Conservation (phyloP, 192 early-diverging fungal species). For the Cetraspora pellucida region DNA sequence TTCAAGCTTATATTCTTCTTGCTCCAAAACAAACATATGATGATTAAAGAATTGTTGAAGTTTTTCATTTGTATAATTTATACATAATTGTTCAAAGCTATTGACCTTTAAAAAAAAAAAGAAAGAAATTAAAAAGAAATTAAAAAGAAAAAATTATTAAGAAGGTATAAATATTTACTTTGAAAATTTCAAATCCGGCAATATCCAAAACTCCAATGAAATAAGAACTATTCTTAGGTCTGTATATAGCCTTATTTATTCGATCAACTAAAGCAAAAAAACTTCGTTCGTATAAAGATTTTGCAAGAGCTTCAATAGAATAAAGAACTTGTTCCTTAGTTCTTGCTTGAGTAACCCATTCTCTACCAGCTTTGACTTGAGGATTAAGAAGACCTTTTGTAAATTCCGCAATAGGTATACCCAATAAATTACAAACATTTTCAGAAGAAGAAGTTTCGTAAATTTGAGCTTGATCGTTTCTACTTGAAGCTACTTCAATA, state of each 20-base stretch:
- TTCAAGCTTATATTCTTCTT: slow-evolving; percentile 96
- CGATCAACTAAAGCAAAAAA: slow-evolving; percentile 88
- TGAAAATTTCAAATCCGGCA: slow-evolving; percentile 99
- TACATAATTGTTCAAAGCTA: slow-evolving; percentile 98
- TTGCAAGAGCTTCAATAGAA: slow-evolving; percentile 88
- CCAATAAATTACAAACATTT: slow-evolving; percentile 92
- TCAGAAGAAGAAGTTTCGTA: slow-evolving; percentile 74
- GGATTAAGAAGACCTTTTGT: slow-evolving; percentile 85
- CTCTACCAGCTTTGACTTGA: slow-evolving; percentile 90
- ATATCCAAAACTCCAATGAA: slow-evolving; percentile 99
- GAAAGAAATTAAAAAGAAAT: not conserved
- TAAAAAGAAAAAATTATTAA: not conserved
- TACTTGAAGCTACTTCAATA: slow-evolving; percentile 74
- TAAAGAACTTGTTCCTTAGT: slow-evolving; percentile 84
- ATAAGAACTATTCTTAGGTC: slow-evolving; percentile 67
- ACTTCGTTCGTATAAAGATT: slow-evolving; percentile 93
- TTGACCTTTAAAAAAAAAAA: slow-evolving; percentile 63
- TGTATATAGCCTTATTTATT: slow-evolving; percentile 80
- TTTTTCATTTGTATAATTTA: slow-evolving; percentile 99
- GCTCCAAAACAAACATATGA: slow-evolving; percentile 98
- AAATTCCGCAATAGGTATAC: slow-evolving; percentile 86
- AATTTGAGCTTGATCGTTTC: slow-evolving; percentile 88
- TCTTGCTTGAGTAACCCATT: slow-evolving; percentile 93
- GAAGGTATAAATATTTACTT: slow-evolving; percentile 54
- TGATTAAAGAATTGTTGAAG: slow-evolving; percentile 99